phyloP scores from a whole-genome alignment of 148 eudicot genomes.

The Camellia japonica region DNA sequence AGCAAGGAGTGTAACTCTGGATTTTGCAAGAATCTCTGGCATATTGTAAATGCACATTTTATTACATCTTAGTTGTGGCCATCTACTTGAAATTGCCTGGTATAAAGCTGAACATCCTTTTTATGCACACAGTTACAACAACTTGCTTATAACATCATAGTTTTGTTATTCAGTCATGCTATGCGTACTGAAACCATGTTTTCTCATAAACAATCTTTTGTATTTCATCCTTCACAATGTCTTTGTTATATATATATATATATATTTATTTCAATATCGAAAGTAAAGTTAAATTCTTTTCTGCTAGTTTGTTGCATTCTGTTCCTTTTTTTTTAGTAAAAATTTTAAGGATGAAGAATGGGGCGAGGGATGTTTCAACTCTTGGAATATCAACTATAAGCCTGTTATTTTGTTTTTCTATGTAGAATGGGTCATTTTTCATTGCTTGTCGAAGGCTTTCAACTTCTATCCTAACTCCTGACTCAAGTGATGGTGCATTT shows the following conservation, averaged over 20 bases:
- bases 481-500: conserved; percentile 55
- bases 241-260: no score
- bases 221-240: no score
- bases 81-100: background rate
- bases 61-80: background rate
- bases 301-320: background rate
- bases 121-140: background rate
- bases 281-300: background rate
- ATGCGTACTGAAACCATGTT: no score
- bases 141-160: no score
- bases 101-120: background rate
- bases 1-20: background rate
- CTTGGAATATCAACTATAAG: background rate
- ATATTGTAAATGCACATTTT: background rate
- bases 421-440: conserved; percentile 27
- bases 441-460: conserved; percentile 50
- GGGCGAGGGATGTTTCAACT: background rate
- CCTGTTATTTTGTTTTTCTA: background rate
- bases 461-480: conserved; percentile 60
- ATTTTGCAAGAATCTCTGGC: background rate
- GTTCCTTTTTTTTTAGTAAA: background rate
- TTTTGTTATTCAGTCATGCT: no score
- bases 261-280: no score
- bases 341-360: background rate
- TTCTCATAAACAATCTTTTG: no score